These are phyloP conservation scores for Phaffomyces thermotolerans DNA, from an alignment of 805 yeast genomes.

Conservation along the genomic window DNA sequence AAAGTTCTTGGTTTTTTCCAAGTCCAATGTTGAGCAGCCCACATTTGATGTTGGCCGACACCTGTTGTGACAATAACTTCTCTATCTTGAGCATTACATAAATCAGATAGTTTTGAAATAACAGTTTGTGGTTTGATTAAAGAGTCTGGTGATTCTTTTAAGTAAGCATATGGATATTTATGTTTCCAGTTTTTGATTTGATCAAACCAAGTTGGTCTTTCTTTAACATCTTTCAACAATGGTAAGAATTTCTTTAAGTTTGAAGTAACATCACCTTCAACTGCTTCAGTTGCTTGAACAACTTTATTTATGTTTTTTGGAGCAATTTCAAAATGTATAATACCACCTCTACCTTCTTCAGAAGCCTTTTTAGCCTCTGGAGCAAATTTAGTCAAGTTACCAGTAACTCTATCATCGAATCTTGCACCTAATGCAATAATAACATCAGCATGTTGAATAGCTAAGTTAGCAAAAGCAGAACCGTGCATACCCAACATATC, in stretches of 20 bases:
- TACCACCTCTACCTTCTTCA: conserved; percentile 84
- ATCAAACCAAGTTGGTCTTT: conserved; percentile 75
- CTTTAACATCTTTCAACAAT: conserved; percentile 51
- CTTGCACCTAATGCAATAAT: conserved; percentile 94
- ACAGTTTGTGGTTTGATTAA: conserved; percentile 91
- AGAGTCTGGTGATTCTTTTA: conserved; percentile 71
- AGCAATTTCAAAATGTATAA: conserved; percentile 89
- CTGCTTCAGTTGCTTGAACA: conserved; percentile 90
- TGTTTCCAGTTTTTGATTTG: conserved; percentile 75
- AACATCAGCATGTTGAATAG: conserved; percentile 89
- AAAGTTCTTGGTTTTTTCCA: conserved; percentile 91
- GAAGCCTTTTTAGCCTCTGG: conserved; percentile 92
- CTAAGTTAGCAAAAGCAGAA: conserved; percentile 86
- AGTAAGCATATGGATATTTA: conserved; percentile 80
- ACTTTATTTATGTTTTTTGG: conserved; percentile 98
- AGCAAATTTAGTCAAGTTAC: conserved; percentile 79
- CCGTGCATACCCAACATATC: conserved; percentile 99
- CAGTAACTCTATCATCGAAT: conserved; percentile 97
- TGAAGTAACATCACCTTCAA: conserved; percentile 90
- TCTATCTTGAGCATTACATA: conserved; percentile 54
- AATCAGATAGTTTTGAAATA: conserved; percentile 66
- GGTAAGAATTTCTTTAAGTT: conserved; percentile 73
- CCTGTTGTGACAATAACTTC: conserved; percentile 92
- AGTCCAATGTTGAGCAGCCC: conserved; percentile 98
- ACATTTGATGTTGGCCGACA: conserved; percentile 99